Conservation (phyloP, 2,329 filamentous ascomycete genomes). For the Stagonosporopsis cucurbitacearum region DNA sequence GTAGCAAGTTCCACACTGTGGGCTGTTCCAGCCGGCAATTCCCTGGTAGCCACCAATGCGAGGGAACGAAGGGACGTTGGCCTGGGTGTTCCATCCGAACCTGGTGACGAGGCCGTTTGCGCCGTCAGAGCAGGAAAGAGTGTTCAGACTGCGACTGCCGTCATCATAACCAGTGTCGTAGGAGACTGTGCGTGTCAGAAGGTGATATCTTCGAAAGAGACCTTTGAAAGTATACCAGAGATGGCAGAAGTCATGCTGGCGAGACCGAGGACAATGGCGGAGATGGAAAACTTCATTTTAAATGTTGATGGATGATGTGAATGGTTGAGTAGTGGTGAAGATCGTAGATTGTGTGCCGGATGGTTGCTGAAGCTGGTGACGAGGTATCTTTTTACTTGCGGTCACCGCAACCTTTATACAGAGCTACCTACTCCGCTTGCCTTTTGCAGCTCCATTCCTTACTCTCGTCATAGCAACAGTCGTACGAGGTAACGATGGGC, state of each 20-base stretch:
- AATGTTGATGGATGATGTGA: not conserved
- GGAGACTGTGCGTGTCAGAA: slow-evolving; percentile 59
- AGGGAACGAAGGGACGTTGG: slow-evolving; percentile 55
- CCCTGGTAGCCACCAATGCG: slow-evolving; percentile 58
- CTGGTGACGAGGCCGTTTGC: slow-evolving; percentile 69
- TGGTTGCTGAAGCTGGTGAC: slow-evolving; percentile 26
- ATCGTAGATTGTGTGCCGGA: slow-evolving; percentile 13
- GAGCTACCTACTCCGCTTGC: slow-evolving; percentile 20
- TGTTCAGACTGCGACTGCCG: slow-evolving; percentile 59
- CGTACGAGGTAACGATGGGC: slow-evolving; percentile 30
- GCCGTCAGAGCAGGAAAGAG: slow-evolving; percentile 72
- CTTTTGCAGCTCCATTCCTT: slow-evolving; percentile 23
- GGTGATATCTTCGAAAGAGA: not conserved
- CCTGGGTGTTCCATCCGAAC: slow-evolving; percentile 63
- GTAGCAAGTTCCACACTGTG: slow-evolving; percentile 61
- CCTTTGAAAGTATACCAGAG: slow-evolving; percentile 29
- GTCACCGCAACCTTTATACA: slow-evolving; percentile 39
- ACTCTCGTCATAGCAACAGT: slow-evolving; percentile 26
- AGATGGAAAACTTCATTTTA: slow-evolving; percentile 45
- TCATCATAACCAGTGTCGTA: slow-evolving; percentile 77
- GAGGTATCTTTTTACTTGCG: slow-evolving; percentile 14
- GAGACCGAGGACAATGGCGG: slow-evolving; percentile 35
- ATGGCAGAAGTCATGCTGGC: slow-evolving; percentile 44
- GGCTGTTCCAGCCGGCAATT: slow-evolving; percentile 54
- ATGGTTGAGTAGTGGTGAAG: not conserved